A percentile compares a stretch with the other conserved stretches of the same genome.
phyloP scores from a whole-genome alignment of 139 green algal genomes.

The Coccomyxa sp. region DNA sequence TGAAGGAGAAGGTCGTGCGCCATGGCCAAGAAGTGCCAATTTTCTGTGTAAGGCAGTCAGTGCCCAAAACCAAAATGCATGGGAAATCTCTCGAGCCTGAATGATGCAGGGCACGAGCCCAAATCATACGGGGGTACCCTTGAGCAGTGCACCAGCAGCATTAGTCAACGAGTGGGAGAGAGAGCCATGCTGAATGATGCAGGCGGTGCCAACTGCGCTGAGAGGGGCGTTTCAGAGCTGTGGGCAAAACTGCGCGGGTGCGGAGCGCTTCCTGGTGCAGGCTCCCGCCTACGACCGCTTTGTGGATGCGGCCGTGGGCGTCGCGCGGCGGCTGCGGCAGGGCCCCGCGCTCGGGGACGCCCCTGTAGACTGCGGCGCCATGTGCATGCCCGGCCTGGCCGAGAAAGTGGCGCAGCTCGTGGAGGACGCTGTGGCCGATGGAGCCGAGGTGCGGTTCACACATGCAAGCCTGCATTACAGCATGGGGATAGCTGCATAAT shows the following conservation, averaged over 20 bases:
- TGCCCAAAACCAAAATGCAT: too few relatives aligned
- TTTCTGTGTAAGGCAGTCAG: too few relatives aligned
- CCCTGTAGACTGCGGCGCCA: conserved; percentile 81
- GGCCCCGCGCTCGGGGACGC: conserved; percentile 31
- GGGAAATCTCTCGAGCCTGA: too few relatives aligned
- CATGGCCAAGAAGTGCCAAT: too few relatives aligned
- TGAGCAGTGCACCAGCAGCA: too few relatives aligned
- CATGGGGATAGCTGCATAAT: too few relatives aligned
- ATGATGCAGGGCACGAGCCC: too few relatives aligned
- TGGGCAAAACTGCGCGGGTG: conserved; percentile 95
- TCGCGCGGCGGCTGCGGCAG: conserved; percentile 18
- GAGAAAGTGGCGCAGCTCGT: conserved; percentile 84
- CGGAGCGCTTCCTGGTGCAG: conserved; percentile 95
- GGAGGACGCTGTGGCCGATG: conserved; percentile 81
- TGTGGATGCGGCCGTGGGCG: conserved; percentile 17
- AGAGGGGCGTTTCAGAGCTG: conserved; percentile 88
- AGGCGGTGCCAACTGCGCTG: conserved; percentile 78
- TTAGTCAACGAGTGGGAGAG: too few relatives aligned
- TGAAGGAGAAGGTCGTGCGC: too few relatives aligned
- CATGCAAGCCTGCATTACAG: too few relatives aligned
- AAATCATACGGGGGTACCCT: too few relatives aligned
- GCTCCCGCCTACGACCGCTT: conserved; percentile 37
- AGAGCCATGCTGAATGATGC: background rate
- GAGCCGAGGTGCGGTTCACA: conserved; percentile 50
- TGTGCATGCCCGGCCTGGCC: conserved; percentile 90